Conservation (phyloP, 352 stramenopile genomes). For the Phytophthora citricola region DNA sequence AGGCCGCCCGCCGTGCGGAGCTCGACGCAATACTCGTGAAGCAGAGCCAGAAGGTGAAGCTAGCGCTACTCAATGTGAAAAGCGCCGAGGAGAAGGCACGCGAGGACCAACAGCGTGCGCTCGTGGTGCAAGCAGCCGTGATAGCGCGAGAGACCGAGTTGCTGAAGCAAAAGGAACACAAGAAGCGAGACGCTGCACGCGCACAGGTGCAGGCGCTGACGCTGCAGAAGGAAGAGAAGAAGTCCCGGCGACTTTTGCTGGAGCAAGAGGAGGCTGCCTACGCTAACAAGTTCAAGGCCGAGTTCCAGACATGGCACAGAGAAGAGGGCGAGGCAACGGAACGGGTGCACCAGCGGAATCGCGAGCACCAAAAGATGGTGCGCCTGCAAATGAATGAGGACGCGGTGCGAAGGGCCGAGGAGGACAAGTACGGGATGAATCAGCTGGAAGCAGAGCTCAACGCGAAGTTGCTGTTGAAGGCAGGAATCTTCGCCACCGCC, state of each 20-base stretch:
- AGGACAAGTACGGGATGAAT: slow-evolving; percentile 78
- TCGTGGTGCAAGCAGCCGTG: slow-evolving; percentile 49
- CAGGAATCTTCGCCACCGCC: slow-evolving; percentile 34
- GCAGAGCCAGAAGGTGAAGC: slow-evolving; percentile 61
- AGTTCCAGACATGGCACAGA: slow-evolving; percentile 55
- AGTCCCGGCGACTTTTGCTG: slow-evolving; percentile 28
- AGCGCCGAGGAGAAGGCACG: slow-evolving; percentile 62
- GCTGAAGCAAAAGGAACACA: slow-evolving; percentile 38
- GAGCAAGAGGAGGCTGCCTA: slow-evolving; percentile 52
- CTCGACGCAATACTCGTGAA: slow-evolving; percentile 56
- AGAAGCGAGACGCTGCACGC: slow-evolving; percentile 38
- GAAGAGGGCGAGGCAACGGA: slow-evolving; percentile 38
- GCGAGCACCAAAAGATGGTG: slow-evolving; percentile 52
- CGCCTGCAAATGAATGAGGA: slow-evolving; percentile 60
- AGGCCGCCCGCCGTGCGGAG: slow-evolving; percentile 50
- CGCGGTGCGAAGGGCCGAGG: slow-evolving; percentile 39
- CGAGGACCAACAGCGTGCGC: slow-evolving; percentile 60
- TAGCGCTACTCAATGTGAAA: slow-evolving; percentile 68
- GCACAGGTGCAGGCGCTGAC: slow-evolving; percentile 48
- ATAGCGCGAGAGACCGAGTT: slow-evolving; percentile 47
- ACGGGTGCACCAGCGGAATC: slow-evolving; percentile 43
- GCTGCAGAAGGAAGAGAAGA: slow-evolving; percentile 55
- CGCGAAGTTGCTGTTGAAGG: slow-evolving; percentile 47
- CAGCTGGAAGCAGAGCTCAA: slow-evolving; percentile 68
- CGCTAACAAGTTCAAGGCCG: slow-evolving; percentile 50